These are phyloP conservation scores for Curvularia hawaiiensis DNA, from an alignment of 2,329 filamentous ascomycete species.

Conservation along the genomic window DNA sequence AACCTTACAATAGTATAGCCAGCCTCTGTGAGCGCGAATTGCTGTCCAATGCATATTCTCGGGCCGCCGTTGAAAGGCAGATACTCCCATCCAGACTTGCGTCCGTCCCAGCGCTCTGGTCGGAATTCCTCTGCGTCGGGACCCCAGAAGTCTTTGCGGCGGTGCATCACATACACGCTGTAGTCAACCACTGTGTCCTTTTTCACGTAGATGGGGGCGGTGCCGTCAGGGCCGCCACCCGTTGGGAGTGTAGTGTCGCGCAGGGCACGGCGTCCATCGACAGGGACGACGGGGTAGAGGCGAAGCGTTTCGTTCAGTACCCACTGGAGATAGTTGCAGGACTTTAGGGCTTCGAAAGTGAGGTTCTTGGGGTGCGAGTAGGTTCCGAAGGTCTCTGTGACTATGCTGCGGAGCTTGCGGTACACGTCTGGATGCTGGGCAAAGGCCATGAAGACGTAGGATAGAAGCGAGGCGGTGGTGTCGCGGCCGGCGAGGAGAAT, in stretches of 20 bases:
- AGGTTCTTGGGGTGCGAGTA: conserved; percentile 45
- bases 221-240: conserved; percentile 45
- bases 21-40: conserved; percentile 41
- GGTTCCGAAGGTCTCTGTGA: conserved; percentile 50
- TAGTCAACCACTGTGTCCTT: conserved; percentile 39
- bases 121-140: conserved; percentile 43
- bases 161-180: conserved; percentile 40
- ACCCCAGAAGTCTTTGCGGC: conserved; percentile 46
- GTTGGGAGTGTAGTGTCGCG: conserved; percentile 41
- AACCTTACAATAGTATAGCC: conserved; percentile 36
- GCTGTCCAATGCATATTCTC: conserved; percentile 41
- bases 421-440: conserved; percentile 46
- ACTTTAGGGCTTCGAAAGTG: conserved; percentile 47
- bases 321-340: conserved; percentile 40
- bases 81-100: conserved; percentile 38
- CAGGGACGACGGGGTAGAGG: conserved; percentile 42
- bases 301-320: conserved; percentile 43
- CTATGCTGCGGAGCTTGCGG: conserved; percentile 43
- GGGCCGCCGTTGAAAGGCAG: conserved; percentile 44
- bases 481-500: conserved; percentile 85
- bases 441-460: conserved; percentile 66
- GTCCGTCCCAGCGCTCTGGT: conserved; percentile 46
- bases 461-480: conserved; percentile 80
- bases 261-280: conserved; percentile 38
- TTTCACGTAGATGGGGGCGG: conserved; percentile 38